Evolutionary conservation across 495 filamentous ascomycete genomes (phyloP), one percentile per base, ranked within the genome.

Genomic region (Hypoxylon fragiforme): DNA sequence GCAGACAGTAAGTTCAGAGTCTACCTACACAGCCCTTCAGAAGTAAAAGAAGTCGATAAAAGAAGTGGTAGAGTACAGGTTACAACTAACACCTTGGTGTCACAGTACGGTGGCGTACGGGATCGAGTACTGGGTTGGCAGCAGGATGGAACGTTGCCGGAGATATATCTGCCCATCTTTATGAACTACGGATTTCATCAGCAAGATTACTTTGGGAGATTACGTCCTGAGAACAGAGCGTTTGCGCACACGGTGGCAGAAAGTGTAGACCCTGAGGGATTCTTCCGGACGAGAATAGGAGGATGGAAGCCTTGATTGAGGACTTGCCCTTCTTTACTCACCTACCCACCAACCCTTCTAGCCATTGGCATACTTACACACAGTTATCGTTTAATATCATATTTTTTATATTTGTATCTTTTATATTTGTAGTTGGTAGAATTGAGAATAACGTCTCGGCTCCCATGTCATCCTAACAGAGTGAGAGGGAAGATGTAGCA

Each of bases 131-230:
- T 63, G 1, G 62, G 55, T 2, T 65, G 65, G 62, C 71, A 78
- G 32, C 58, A 75, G n/a, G 54, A 76, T 11, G 77, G 75, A 12
- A 68, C 69, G 7, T 44, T 83, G 12, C 77, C 78, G 2, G 70
- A 81, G 18, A 70, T 76, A 21, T 80, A 81, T 38, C 66, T 77
- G 7, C 78, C 78, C 1, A 49, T 83, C 0, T 83, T 82, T 63
- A 78, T 81, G 78, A 83, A 82, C 58, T 79, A 83, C 41, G 75
- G 72, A 0, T 78, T 79, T 57, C 74, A 72, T 43, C 65, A 72
- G 14, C 74, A 82, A 61, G 77, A 81, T 53, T 81, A 80, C 59
- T 82, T 80, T 69, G 72, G 70, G 0, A 72, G 79, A 4, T 69
- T 82, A 22, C 64, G 71, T 8, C 70, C 70, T 0, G 70, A 54